Evolutionary conservation across 768 basidiomycete genomes (phyloP).

Genomic region (Coprinopsis marcescibilis): DNA sequence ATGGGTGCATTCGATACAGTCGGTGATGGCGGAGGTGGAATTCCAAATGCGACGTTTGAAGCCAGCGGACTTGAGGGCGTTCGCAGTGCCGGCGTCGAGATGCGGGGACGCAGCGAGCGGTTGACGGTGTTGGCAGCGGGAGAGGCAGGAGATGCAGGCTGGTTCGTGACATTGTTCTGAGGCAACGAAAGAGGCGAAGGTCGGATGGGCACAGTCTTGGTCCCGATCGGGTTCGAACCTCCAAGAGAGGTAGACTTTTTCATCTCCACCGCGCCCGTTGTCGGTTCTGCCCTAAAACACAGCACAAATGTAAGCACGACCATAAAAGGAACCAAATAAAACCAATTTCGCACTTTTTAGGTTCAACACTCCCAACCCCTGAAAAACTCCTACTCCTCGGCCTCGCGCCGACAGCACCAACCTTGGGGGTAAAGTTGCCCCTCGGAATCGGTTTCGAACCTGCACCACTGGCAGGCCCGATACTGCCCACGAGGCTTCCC

Average conservation of each 20-base stretch:
- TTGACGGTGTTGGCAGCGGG: not conserved
- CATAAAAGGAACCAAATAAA: no score
- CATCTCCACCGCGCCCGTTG: no score
- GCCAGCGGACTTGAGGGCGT: not conserved
- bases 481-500: not conserved
- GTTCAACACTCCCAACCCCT: slow-evolving; percentile 42
- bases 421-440: slow-evolving; percentile 60
- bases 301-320: no score
- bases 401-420: slow-evolving; percentile 32
- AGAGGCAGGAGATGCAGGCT: not conserved
- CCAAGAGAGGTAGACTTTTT: not conserved
- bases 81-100: no score
- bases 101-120: no score
- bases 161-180: not conserved
- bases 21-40: not conserved
- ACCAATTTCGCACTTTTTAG: no score
- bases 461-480: slow-evolving; percentile 3
- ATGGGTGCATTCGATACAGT: not conserved
- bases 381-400: slow-evolving; percentile 79
- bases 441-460: slow-evolving; percentile 37
- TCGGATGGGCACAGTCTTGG: not conserved
- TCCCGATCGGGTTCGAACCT: not conserved
- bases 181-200: slow-evolving; percentile 2
- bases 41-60: not conserved
- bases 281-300: no score